These are phyloP conservation scores for Amanita rubescens DNA, from an alignment of 768 basidiomycete species.

Conservation along the genomic window DNA sequence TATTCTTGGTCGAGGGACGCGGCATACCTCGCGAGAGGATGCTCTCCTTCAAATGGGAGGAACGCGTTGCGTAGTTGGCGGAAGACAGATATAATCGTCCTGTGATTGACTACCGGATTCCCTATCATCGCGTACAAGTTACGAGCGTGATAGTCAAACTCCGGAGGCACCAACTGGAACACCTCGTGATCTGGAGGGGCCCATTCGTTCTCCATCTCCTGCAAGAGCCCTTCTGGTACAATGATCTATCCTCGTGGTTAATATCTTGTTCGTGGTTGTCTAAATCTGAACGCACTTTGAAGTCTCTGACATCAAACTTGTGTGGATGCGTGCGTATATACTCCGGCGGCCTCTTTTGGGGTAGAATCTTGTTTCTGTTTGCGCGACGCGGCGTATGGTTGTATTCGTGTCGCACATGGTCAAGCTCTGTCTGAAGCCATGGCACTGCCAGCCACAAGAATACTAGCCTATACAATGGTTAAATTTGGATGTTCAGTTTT, in stretches of 20 bases:
- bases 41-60: too few species aligned
- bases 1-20: too few species aligned
- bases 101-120: conserved; percentile 14
- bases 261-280: background rate
- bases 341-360: conserved; percentile 26
- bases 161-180: conserved; percentile 26
- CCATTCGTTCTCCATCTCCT: conserved; percentile 18
- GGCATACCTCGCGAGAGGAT: too few species aligned
- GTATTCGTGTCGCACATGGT: conserved; percentile 18
- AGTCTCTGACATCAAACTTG: conserved; percentile 20
- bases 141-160: conserved; percentile 17
- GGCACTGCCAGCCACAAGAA: too few species aligned
- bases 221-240: conserved; percentile 11
- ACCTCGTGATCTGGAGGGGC: conserved; percentile 25
- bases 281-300: conserved; percentile 19
- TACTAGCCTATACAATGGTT: too few species aligned
- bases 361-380: conserved; percentile 26
- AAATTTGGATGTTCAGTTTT: too few species aligned
- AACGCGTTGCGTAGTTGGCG: too few species aligned
- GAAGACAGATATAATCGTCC: conserved; percentile 7
- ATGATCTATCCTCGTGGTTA: conserved; percentile 12
- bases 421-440: conserved; percentile 9
- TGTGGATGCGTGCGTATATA: conserved; percentile 23
- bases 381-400: conserved; percentile 17
- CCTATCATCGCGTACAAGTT: conserved; percentile 16